Evolutionary conservation across 345 rosid species (phyloP).

Genomic region (Gossypium turneri): DNA sequence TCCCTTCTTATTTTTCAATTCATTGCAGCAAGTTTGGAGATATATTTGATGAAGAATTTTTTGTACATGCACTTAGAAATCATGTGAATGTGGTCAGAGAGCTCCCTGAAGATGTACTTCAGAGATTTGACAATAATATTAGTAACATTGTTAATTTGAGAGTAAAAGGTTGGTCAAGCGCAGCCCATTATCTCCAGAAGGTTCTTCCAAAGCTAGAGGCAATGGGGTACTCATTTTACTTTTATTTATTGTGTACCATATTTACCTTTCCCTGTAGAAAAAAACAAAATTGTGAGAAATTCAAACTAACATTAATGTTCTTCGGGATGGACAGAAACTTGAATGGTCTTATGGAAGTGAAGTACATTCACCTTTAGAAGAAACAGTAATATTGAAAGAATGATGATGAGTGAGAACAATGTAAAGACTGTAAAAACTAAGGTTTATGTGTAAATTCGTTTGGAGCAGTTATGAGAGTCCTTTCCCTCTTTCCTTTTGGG

Average conservation of each 20-base stretch:
- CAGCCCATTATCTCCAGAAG: constrained; percentile 78
- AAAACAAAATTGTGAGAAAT: neutral
- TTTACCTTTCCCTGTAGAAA: neutral
- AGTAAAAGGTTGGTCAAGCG: constrained; percentile 91
- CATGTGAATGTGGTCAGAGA: constrained; percentile 68
- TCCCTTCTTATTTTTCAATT: constrained; percentile 8
- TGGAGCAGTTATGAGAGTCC: neutral
- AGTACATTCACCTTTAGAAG: neutral
- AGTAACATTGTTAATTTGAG: constrained; percentile 90
- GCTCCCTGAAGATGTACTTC: constrained; percentile 80
- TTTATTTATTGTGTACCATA: neutral
- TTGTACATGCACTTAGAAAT: constrained; percentile 66
- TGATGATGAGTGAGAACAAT: neutral
- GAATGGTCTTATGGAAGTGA: neutral
- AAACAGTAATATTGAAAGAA: neutral
- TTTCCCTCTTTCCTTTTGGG: neutral
- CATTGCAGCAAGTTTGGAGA: constrained; percentile 80
- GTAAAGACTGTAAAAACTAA: neutral
- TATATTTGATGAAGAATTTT: constrained; percentile 92
- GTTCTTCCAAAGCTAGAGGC: constrained; percentile 79
- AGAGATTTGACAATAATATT: constrained; percentile 74
- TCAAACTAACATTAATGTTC: neutral
- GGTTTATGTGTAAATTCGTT: too few relatives aligned
- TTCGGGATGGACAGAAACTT: neutral
- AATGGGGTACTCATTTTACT: constrained; percentile 45